A percentile compares a stretch with the other conserved stretches of the same genome.
These are phyloP conservation scores for Keithomyces neogunnii DNA, from an alignment of 2,329 filamentous ascomycete genomes.

Conservation along the genomic window DNA sequence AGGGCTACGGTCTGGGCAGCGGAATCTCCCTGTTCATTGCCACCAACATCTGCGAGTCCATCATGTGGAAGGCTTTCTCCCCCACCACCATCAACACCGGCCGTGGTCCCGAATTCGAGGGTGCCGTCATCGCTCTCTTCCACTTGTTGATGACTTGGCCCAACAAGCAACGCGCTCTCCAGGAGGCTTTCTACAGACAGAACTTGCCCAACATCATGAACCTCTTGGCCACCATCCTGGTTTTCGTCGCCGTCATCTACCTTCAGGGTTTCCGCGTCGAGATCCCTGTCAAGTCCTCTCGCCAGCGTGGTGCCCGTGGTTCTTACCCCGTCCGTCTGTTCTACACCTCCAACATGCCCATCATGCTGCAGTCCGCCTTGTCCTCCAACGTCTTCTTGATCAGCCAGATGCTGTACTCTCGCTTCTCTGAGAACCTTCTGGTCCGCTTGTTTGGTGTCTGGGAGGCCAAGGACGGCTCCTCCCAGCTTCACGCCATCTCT, in stretches of 20 bases:
- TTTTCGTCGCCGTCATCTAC: conserved; percentile 98
- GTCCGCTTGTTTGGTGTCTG: conserved; percentile 96
- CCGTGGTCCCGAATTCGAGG: conserved; percentile 97
- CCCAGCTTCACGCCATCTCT: conserved; percentile 87
- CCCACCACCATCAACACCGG: conserved; percentile 99
- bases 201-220: conserved; percentile 99
- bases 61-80: conserved; percentile 99
- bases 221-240: conserved; percentile 80
- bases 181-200: conserved; percentile 98
- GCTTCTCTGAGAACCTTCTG: conserved; percentile 97
- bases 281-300: conserved; percentile 98
- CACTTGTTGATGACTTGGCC: conserved; percentile 97
- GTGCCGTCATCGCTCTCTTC: conserved; percentile 94
- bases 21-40: conserved; percentile 99
- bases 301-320: conserved; percentile 96
- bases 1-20: conserved; percentile 96
- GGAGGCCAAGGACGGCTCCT: conserved; percentile 93
- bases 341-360: conserved; percentile 99
- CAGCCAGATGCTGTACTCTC: conserved; percentile 98
- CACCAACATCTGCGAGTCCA: conserved; percentile 99
- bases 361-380: conserved; percentile 98
- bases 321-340: conserved; percentile 98
- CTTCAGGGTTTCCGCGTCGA: conserved; percentile 99
- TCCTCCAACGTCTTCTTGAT: conserved; percentile 99
- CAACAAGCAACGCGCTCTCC: conserved; percentile 97